Base-by-base conservation (phyloP, 192 early-diverging fungal genomes). In the Linnemannia zychae region DNA sequence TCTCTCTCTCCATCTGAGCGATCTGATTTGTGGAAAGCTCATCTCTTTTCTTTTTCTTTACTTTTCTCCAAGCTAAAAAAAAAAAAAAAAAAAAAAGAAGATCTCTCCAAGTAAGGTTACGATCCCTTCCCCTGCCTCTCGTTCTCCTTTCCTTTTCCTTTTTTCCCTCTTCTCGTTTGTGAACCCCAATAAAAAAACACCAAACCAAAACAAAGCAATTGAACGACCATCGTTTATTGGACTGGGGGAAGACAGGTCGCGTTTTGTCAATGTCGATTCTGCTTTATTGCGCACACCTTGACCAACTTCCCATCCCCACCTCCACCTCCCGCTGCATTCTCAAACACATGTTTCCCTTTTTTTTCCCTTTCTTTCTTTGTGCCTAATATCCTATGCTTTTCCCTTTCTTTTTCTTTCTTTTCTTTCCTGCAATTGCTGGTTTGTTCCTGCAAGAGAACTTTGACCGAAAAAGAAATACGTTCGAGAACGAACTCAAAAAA, bases 401-500 rank as follows among this genome's bases (percentile, higher is more conserved):
- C 7, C n/a, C 12, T 49, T 47, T 24, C 46, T 46, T 12, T 46
- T 33, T 31, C 31, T 12, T 13, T 63, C 28, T 11, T 63, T 31
- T 34, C 18, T 20, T 73, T 48, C 34, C 18, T 50, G 5, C 20
- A 17, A n/a, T 31, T 20, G 34, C 37, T 31, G 31, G 9, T 20
- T 36, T 38, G 18, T 36, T 68, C 67, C 20, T 33, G 18, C 36
- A 31, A 68, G 22, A 68, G 67, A 40, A 68, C 67, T 40, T 68
- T 36, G 9, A 47, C 70, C 37, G 28, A 46, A 38, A 36, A 47
- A 74, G 2, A 71, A 20, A 46, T 16, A 63, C 24, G 28, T 63
- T 63, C 57, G 57, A 63, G 57, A 63, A 31, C 57, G 28, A 63
- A 63, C 57, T 68, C 67, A 36, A 68, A 68, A 37, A n/a, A 36